Evolutionary conservation across 2,329 filamentous ascomycete species (phyloP), one percentile per base, ranked within the genome.

Genomic region (Didymella glomerata): DNA sequence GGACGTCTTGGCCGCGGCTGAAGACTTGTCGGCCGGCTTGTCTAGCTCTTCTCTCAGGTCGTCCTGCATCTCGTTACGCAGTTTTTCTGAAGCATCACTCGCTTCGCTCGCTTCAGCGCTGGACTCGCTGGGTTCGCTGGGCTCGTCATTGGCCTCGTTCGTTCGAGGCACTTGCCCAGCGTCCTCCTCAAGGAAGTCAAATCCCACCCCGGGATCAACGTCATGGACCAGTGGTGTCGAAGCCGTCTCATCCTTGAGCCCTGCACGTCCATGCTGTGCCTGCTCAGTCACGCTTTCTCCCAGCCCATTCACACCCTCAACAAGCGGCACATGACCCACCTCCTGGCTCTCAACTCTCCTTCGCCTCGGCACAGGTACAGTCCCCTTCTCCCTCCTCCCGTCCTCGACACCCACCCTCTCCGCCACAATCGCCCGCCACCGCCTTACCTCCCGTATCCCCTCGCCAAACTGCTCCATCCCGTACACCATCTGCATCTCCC

Each of bases 401-500:
- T 47, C 51, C 18, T 55, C 51, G 6, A 48, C 57, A 24, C 76
- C 73, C 48, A 79, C 59, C 30, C 75, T 60, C 51, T 68, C 62
- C 18, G 61, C 65, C 11, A 77, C 64, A 8, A 68, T 68, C 76
- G 76, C 78, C 4, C 47, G 58, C 78, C 78, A 80, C 5, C 42
- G 54, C 20, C 54, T 45, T 30, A 79, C 40, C 62, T 73, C 76
- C 44, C 55, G 48, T 16, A 74, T 54, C 0, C 69, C 76, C 42
- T 75, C 68, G 11, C 42, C 56, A 48, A 72, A 75, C 24, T 70
- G 61, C n/a, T 80, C 77, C 66, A 78, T 76, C 1, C 57, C 60
- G 57, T 75, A 76, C 8, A 80, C 64, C 18, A 69, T 62, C 45
- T 70, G 62, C 38, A 75, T 57, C 11, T 63, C 61, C n/a, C 46